These are phyloP conservation scores for Odontarrhena argentea DNA, from an alignment of 345 rosid species.

Conservation along the genomic window DNA sequence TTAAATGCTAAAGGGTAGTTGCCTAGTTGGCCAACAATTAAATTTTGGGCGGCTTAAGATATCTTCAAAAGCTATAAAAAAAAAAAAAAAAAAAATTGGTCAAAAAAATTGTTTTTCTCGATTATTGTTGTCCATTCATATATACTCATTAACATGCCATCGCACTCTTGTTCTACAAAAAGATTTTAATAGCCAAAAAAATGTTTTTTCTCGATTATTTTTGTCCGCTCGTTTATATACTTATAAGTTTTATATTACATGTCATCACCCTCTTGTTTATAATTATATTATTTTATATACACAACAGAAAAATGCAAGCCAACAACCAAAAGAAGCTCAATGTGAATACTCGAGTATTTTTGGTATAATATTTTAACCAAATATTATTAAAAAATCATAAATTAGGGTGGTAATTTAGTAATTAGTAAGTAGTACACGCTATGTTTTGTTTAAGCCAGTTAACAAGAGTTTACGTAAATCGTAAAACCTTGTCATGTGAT, in stretches of 20 bases:
- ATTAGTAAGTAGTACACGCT: neutral
- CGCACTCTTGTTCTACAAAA: neutral
- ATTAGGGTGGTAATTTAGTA: neutral
- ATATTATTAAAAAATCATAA: neutral
- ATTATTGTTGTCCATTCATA: neutral
- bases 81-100: slow-evolving; percentile 13
- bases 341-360: slow-evolving; percentile 22
- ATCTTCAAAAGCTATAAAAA: neutral
- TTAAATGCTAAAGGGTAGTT: slow-evolving; percentile 29
- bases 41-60: slow-evolving; percentile 29
- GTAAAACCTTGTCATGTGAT: slow-evolving; percentile 15
- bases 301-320: neutral
- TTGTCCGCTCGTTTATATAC: slow-evolving; percentile 1
- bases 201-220: slow-evolving; percentile 11
- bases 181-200: neutral
- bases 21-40: slow-evolving; percentile 41
- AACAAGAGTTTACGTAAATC: slow-evolving; percentile 7
- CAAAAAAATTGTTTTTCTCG: slow-evolving; percentile 11
- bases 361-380: neutral
- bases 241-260: neutral
- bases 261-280: slow-evolving; percentile 7
- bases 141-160: slow-evolving; percentile 1
- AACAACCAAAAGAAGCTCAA: slow-evolving; percentile 20
- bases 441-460: slow-evolving; percentile 1
- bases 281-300: neutral